Evolutionary conservation across 345 rosid genomes (phyloP).

Genomic region (Pelargonium nanum): DNA sequence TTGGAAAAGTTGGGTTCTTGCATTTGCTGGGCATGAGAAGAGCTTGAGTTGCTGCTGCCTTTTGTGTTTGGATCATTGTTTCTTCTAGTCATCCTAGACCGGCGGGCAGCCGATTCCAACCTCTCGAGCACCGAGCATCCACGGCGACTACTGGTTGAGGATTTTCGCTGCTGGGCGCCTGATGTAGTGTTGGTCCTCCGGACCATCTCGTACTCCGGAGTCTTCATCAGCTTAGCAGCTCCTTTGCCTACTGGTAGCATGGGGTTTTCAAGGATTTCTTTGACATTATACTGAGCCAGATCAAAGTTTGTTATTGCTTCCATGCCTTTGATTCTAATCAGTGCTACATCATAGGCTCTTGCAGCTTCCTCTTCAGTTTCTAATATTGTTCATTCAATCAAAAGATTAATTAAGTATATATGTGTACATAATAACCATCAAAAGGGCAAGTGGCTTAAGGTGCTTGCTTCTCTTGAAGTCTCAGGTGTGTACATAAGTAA

Average conservation of each 20-base stretch:
- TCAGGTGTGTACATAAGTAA: no score
- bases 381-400: no score
- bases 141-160: background rate
- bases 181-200: background rate
- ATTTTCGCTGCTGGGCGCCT: background rate
- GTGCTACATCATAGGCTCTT: slow-evolving; percentile 24
- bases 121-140: no score
- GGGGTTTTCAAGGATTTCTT: slow-evolving; percentile 2
- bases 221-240: slow-evolving; percentile 15
- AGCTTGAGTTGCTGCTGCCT: no score
- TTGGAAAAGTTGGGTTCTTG: no score
- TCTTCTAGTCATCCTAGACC: no score
- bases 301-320: slow-evolving; percentile 21
- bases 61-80: no score
- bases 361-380: slow-evolving; percentile 30
- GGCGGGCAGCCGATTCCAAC: no score
- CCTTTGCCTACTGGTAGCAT: slow-evolving; percentile 18
- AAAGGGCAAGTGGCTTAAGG: background rate
- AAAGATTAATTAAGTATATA: background rate
- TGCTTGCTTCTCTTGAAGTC: no score
- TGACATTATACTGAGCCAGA: slow-evolving; percentile 11
- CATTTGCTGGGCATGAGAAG: no score
- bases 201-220: background rate
- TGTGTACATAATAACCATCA: background rate
- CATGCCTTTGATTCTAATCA: slow-evolving; percentile 15